A percentile compares a stretch with the other conserved stretches of the same genome.
phyloP scores from a whole-genome alignment of 208 protist species.

The Wallacemonas sp. region DNA sequence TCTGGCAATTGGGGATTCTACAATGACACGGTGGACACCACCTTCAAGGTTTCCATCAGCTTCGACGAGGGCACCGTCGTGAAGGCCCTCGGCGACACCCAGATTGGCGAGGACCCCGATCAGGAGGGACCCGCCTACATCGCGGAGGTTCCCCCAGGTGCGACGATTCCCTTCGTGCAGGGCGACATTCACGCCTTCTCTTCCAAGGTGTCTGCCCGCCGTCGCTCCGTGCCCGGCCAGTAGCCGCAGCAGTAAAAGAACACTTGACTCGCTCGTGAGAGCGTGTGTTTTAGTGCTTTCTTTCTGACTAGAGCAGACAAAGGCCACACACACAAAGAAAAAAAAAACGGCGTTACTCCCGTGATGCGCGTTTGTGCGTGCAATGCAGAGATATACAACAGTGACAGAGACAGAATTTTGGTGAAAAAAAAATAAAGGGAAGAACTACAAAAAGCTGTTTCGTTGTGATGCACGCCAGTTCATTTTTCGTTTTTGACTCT shows the following conservation, averaged over 20 bases:
- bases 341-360: too few relatives aligned
- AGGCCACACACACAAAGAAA: too few relatives aligned
- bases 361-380: too few relatives aligned
- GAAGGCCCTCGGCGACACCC: conserved; percentile 22
- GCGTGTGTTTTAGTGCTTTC: too few relatives aligned
- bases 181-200: conserved; percentile 50
- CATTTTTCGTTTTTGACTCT: too few relatives aligned
- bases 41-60: conserved; percentile 32
- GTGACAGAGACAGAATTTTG: too few relatives aligned
- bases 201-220: conserved; percentile 40
- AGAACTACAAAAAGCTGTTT: too few relatives aligned
- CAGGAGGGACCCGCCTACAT: conserved; percentile 32
- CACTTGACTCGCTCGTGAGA: too few relatives aligned
- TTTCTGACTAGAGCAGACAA: too few relatives aligned
- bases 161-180: conserved; percentile 52
- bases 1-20: conserved; percentile 58
- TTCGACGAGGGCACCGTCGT: conserved; percentile 29
- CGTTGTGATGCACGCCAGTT: too few relatives aligned
- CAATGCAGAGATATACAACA: too few relatives aligned
- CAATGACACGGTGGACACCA: conserved; percentile 53
- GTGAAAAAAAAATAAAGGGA: too few relatives aligned
- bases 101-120: conserved; percentile 25
- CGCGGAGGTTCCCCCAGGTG: conserved; percentile 31
- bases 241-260: neutral
- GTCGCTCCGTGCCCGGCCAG: neutral